phyloP scores from a whole-genome alignment of 2,329 filamentous ascomycete genomes.

The Onygenales sp. region DNA sequence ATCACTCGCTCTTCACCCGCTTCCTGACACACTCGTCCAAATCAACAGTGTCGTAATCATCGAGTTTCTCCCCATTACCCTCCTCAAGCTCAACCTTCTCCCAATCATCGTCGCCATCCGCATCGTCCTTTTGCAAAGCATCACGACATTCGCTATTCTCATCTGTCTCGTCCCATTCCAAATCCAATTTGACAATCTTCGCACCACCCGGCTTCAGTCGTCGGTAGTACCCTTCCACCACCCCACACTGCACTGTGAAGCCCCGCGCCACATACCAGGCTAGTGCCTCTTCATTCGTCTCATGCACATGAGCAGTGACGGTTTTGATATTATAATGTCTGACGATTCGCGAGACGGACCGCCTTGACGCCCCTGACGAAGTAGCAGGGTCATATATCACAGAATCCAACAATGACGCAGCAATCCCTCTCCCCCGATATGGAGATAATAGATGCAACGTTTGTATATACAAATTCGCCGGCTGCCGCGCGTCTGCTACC shows the following conservation, averaged over 20 bases:
- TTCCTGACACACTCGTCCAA: conserved; percentile 21
- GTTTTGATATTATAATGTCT: conserved; percentile 41
- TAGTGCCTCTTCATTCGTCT: conserved; percentile 50
- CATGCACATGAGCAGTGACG: conserved; percentile 56
- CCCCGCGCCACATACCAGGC: conserved; percentile 52
- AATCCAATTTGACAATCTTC: conserved; percentile 32
- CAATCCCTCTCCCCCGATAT: conserved; percentile 49
- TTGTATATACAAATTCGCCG: conserved; percentile 49
- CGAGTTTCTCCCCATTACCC: conserved; percentile 21
- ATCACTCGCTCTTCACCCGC: conserved; percentile 2
- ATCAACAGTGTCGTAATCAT: conserved; percentile 24
- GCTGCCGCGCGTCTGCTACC: conserved; percentile 8
- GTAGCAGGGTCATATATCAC: conserved; percentile 22
- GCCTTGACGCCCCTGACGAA: neutral
- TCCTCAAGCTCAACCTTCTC: conserved; percentile 32
- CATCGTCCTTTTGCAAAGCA: conserved; percentile 2
- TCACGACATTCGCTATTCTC: conserved; percentile 2
- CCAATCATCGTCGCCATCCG: conserved; percentile 32
- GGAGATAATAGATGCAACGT: conserved; percentile 52
- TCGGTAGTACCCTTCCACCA: conserved; percentile 50
- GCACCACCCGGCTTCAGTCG: conserved; percentile 48
- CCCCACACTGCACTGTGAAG: conserved; percentile 41
- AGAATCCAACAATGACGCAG: conserved; percentile 43
- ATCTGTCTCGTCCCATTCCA: conserved; percentile 22
- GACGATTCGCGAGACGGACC: conserved; percentile 27